phyloP scores from a whole-genome alignment of 2,329 filamentous ascomycete species.

The Cladorrhinum sp. region DNA sequence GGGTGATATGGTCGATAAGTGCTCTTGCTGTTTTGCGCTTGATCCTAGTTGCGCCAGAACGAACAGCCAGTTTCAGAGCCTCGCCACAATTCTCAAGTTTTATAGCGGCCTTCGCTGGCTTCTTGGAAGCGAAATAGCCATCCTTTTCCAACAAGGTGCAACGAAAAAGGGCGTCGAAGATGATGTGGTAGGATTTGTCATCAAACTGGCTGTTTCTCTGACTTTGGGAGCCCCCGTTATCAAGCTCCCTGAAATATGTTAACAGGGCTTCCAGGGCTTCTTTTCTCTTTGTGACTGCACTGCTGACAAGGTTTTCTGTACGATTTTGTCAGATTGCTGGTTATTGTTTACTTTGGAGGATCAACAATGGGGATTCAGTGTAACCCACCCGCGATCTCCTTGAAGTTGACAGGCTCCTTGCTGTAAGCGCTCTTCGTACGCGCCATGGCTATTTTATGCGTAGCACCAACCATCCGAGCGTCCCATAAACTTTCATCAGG shows the following conservation, averaged over 20 bases:
- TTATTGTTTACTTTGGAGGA: slow-evolving; percentile 1
- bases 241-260: slow-evolving; percentile 24
- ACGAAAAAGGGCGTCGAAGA: slow-evolving; percentile 78
- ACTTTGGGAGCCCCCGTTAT: slow-evolving; percentile 20
- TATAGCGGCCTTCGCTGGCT: slow-evolving; percentile 35
- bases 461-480: neutral
- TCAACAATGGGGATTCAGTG: neutral
- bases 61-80: slow-evolving; percentile 68
- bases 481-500: too few relatives aligned
- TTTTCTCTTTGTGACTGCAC: slow-evolving; percentile 18
- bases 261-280: slow-evolving; percentile 26
- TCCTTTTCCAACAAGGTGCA: slow-evolving; percentile 67
- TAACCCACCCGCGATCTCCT: slow-evolving; percentile 24
- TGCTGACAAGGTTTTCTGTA: slow-evolving; percentile 20
- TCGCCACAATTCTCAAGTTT: slow-evolving; percentile 68
- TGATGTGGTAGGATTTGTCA: slow-evolving; percentile 75
- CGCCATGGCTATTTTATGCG: slow-evolving; percentile 16
- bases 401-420: slow-evolving; percentile 23
- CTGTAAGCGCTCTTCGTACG: slow-evolving; percentile 11
- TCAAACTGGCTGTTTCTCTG: slow-evolving; percentile 44
- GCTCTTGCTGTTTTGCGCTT: slow-evolving; percentile 75
- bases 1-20: slow-evolving; percentile 76
- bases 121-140: slow-evolving; percentile 53
- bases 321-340: slow-evolving; percentile 6
- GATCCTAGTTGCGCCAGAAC: slow-evolving; percentile 65